These are phyloP conservation scores for Ustulina deusta DNA, from an alignment of 2,329 filamentous ascomycete genomes.

Conservation along the genomic window DNA sequence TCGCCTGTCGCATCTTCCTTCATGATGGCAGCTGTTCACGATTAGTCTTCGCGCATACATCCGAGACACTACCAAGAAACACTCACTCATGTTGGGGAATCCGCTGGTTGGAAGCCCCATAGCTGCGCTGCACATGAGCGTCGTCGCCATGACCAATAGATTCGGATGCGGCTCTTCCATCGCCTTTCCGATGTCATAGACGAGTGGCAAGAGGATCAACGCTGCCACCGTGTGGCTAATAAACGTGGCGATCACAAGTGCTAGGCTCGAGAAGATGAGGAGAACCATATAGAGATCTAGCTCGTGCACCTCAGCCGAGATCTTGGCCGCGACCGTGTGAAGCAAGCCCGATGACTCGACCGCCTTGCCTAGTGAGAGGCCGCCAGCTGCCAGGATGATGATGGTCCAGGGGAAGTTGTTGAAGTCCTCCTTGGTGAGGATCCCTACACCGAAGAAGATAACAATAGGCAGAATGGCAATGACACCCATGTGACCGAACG, in stretches of 20 bases:
- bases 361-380: constrained; percentile 90
- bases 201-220: constrained; percentile 91
- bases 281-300: constrained; percentile 88
- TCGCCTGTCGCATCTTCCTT: constrained; percentile 97
- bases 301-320: constrained; percentile 78
- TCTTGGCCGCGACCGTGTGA: constrained; percentile 84
- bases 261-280: constrained; percentile 85
- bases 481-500: constrained; percentile 98
- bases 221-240: constrained; percentile 98
- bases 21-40: constrained; percentile 82
- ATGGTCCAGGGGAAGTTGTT: constrained; percentile 99
- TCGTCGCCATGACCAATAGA: constrained; percentile 91
- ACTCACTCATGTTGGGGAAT: constrained; percentile 99
- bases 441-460: constrained; percentile 95
- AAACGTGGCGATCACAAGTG: constrained; percentile 94
- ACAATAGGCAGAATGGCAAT: constrained; percentile 96
- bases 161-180: constrained; percentile 96
- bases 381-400: constrained; percentile 96
- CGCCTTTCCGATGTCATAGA: constrained; percentile 82
- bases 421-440: constrained; percentile 98
- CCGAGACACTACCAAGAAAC: background rate
- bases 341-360: constrained; percentile 93
- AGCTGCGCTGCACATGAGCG: constrained; percentile 96
- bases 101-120: constrained; percentile 97
- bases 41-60: constrained; percentile 34